Evolutionary conservation across 106 monocot species (phyloP), one percentile per base, ranked within the genome.

Genomic region (Cymbidium sinense): DNA sequence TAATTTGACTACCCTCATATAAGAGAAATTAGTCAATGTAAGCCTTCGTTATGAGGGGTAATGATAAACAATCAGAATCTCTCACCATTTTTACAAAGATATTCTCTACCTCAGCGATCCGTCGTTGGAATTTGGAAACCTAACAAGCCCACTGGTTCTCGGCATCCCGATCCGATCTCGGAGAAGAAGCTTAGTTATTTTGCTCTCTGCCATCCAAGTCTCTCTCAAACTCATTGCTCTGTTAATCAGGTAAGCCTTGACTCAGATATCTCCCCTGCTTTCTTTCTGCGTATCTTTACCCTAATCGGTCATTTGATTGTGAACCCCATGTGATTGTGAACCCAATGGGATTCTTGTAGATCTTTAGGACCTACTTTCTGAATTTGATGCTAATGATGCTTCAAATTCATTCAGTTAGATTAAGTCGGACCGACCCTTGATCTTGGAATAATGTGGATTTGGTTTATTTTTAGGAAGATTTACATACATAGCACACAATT

Each of bases 241-340:
- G 37, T 4, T n/a, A 37, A 36, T 72, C 71, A 72, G 71, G 71
- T 39, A 20, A 39, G 5, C 71, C n/a, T 39, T 39, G 1, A 5
- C 71, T 72, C 39, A 72, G 71, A 37, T 72, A 37, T 72, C 36
- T 72, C 71, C 39, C 37, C 39, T 39, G n/a, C 71, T 39, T 39
- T 72, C 21, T 18, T 37, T 36, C 20, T 69, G 13, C 39, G 37
- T 37, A 39, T 39, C 20, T 39, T 39, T 72, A 1, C n/a, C n/a
- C 15, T 9, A 37, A 35, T 39, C 71, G 9, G 69, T 33, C 33
- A 33, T 13, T 28, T 69, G 69, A 31, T 69, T 31, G 20, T 21
- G 19, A 20, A 12, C 3, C 33, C 2, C 33, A 33, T 13, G 8
- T 69, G 69, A 31, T 69, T 31, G 20, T 21, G 19, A 20, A 12